Evolutionary conservation across 257 asterid species (phyloP), one percentile per base, ranked within the genome.

Genomic region (Forsythia suspensa): DNA sequence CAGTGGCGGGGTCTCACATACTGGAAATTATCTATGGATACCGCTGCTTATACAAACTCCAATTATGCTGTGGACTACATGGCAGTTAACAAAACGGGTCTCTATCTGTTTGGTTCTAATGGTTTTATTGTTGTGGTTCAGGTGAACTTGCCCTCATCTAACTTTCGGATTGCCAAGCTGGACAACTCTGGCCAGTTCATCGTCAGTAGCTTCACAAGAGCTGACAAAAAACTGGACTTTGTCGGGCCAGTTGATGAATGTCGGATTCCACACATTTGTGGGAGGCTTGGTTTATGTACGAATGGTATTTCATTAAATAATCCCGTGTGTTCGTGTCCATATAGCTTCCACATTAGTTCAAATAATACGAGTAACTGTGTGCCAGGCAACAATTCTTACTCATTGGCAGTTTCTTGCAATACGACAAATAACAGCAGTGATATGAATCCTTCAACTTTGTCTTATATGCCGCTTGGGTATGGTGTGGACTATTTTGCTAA

Each of bases 21-120:
- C 72, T 92, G 92, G 96, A 90, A 84, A 73, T 41, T 94, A 69
- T 86, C 92, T 1, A 94, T 94, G 97, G 90, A 83, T 16, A 8
- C 77, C 8, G 39, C 51, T 18, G 92, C 89, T 8, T 83, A 51
- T 44, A 82, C 76, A 76, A 74, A 87, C 79, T 68, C 89, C 2
- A 74, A 79, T 38, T n/a, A 57, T 6, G 78, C 13, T 0, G 91
- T 73, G 63, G 90, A 88, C 77, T 85, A 80, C 75, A 38, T 88
- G 84, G 75, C n/a, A 13, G 37, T 90, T 8, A 84, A 91, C 81
- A 87, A 71, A 46, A 88, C 90, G 3, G 97, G 97, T n/a, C 77
- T 93, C 13, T 88, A 71, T 80, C 81, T 93, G 34, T 82, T 82
- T 11, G 91, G 88, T 43, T 83, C 52, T 37, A 80, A 74, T 15